A percentile compares a stretch with the other conserved stretches of the same genome.
Conservation (phyloP, 257 asterid species). For the Oldenlandia corymbosa region DNA sequence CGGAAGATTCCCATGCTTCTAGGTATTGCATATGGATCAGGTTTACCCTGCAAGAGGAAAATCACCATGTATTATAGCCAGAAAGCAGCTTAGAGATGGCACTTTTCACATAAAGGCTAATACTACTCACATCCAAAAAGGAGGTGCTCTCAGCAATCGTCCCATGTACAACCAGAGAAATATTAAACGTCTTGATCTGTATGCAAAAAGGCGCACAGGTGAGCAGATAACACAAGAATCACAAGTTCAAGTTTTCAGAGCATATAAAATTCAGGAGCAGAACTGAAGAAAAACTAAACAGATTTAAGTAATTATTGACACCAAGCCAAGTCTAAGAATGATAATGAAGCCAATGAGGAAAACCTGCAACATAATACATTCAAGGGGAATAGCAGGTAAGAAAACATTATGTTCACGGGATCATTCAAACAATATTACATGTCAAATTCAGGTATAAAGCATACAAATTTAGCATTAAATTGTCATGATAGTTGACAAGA, state of each 20-base stretch:
- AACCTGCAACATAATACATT: too few species aligned
- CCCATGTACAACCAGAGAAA: conserved; percentile 84
- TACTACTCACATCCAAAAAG: conserved; percentile 45
- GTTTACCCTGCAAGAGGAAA: conserved; percentile 44
- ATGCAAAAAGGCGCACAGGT: neutral
- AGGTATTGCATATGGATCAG: conserved; percentile 73
- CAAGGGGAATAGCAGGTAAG: neutral
- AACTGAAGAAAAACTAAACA: too few species aligned
- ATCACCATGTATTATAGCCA: neutral
- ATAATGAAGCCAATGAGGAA: too few species aligned
- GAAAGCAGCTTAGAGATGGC: neutral
- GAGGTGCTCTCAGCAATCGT: conserved; percentile 63
- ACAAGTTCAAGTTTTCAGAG: too few species aligned
- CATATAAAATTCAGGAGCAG: neutral
- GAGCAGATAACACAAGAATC: neutral
- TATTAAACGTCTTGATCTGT: conserved; percentile 68
- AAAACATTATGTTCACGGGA: neutral
- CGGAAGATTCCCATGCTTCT: conserved; percentile 71
- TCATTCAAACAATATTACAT: neutral
- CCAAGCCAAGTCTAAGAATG: too few species aligned
- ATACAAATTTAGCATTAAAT: too few species aligned
- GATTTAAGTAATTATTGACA: too few species aligned
- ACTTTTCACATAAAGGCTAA: neutral
- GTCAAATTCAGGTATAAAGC: too few species aligned
- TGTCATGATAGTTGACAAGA: too few species aligned